These are phyloP conservation scores for Porodaedalea pini DNA, from an alignment of 1,284 basidiomycete genomes.

Conservation along the genomic window DNA sequence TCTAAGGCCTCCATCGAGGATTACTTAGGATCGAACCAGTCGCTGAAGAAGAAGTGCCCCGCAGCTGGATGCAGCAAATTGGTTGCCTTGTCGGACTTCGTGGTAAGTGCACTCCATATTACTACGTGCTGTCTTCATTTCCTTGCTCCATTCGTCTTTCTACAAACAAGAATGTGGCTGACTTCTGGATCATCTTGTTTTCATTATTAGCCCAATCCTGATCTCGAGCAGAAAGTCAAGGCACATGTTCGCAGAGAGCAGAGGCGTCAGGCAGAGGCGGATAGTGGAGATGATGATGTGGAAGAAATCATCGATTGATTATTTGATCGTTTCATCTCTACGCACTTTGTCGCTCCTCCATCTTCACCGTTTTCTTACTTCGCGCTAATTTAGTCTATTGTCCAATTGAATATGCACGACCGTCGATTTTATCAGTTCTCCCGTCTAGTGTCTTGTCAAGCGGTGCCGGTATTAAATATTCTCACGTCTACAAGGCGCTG, in stretches of 20 bases:
- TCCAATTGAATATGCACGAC: no score
- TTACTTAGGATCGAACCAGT: conserved; percentile 40
- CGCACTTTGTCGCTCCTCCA: background rate
- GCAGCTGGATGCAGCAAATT: conserved; percentile 63
- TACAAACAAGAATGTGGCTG: no score
- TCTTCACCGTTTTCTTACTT: background rate
- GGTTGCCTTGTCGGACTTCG: conserved; percentile 50
- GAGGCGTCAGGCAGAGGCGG: conserved; percentile 44
- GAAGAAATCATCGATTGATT: conserved; percentile 63
- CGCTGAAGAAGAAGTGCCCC: conserved; percentile 52
- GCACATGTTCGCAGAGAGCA: conserved; percentile 48
- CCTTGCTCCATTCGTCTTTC: background rate
- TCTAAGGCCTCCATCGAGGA: conserved; percentile 57
- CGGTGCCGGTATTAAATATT: no score
- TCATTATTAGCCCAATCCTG: conserved; percentile 40
- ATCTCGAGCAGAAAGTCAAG: conserved; percentile 59
- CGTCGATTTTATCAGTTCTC: no score
- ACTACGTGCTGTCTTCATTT: background rate
- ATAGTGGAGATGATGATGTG: conserved; percentile 50
- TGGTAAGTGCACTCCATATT: conserved; percentile 20
- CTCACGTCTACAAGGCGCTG: no score
- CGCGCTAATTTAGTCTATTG: no score
- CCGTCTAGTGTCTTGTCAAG: no score
- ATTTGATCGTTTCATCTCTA: background rate
- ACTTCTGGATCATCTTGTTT: background rate